These are phyloP conservation scores for Asterochloris erici DNA, from an alignment of 139 green algal species.

Conservation along the genomic window DNA sequence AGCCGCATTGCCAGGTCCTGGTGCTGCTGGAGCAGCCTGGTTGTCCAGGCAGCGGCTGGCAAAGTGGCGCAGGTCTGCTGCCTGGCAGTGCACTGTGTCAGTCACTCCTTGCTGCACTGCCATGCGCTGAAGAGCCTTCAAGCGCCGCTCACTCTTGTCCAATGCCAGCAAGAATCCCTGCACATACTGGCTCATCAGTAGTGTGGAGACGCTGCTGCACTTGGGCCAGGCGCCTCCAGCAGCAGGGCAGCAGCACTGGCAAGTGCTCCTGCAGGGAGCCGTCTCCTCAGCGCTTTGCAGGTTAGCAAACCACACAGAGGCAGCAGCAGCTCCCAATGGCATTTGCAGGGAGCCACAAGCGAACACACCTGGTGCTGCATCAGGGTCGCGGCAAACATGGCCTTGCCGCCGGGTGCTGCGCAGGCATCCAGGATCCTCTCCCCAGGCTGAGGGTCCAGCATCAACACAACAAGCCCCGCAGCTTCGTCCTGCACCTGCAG, in stretches of 20 bases:
- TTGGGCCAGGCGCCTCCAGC: no score
- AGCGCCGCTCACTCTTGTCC: slow-evolving; percentile 15
- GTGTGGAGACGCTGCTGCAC: not conserved
- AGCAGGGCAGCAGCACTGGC: not conserved
- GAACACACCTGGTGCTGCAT: slow-evolving; percentile 53
- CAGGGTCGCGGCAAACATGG: slow-evolving; percentile 67
- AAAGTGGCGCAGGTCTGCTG: slow-evolving; percentile 5
- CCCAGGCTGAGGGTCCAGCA: slow-evolving; percentile 73
- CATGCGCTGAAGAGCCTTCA: slow-evolving; percentile 8
- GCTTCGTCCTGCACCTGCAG: slow-evolving; percentile 76
- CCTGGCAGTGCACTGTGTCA: not conserved
- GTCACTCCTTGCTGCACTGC: slow-evolving; percentile 4
- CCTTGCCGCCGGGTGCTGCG: slow-evolving; percentile 86
- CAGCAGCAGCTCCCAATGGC: not conserved
- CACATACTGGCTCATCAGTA: not conserved
- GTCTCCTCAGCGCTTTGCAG: no score
- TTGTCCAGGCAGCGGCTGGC: not conserved
- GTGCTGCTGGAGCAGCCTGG: not conserved
- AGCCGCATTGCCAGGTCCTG: not conserved
- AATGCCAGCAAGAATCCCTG: slow-evolving; percentile 29
- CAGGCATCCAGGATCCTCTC: slow-evolving; percentile 85
- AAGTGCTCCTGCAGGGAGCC: no score
- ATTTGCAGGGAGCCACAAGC: not conserved
- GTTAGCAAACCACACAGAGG: no score
- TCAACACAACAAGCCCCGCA: slow-evolving; percentile 74